phyloP scores from a whole-genome alignment of 495 filamentous ascomycete species.

The Penicillium parvum region DNA sequence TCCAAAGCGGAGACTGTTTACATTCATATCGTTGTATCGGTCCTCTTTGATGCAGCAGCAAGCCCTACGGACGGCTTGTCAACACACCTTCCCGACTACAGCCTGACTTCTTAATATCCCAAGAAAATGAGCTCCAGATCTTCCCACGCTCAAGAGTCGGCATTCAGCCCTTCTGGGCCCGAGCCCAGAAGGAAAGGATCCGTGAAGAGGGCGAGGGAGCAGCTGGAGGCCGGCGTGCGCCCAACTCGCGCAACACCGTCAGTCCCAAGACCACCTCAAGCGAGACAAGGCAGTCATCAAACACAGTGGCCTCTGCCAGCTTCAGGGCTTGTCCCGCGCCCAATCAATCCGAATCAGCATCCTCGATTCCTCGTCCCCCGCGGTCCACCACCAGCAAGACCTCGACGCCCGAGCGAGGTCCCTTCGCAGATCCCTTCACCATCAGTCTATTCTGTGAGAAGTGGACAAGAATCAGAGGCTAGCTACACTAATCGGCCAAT shows the following conservation, averaged over 20 bases:
- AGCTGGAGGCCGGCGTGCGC: slow-evolving; percentile 48
- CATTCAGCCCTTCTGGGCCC: slow-evolving; percentile 8
- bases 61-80: neutral
- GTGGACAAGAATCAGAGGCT: slow-evolving; percentile 50
- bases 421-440: slow-evolving; percentile 29
- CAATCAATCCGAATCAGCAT: slow-evolving; percentile 33
- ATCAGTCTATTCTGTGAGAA: slow-evolving; percentile 43
- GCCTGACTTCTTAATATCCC: neutral
- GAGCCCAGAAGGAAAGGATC: slow-evolving; percentile 33
- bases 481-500: slow-evolving; percentile 47
- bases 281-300: slow-evolving; percentile 22
- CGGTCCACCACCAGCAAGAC: slow-evolving; percentile 61
- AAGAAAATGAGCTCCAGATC: slow-evolving; percentile 15
- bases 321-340: slow-evolving; percentile 25
- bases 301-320: slow-evolving; percentile 43
- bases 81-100: neutral
- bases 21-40: neutral
- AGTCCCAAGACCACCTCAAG: slow-evolving; percentile 18
- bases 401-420: slow-evolving; percentile 51
- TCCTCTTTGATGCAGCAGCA: slow-evolving; percentile 1
- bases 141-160: slow-evolving; percentile 1
- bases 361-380: slow-evolving; percentile 43
- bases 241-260: slow-evolving; percentile 28
- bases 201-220: slow-evolving; percentile 47
- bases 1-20: neutral